Percentiles rank a stretch among this genome's conserved stretches.
Conservation (phyloP, 2,329 filamentous ascomycete species). For the Ophiostoma australiae region DNA sequence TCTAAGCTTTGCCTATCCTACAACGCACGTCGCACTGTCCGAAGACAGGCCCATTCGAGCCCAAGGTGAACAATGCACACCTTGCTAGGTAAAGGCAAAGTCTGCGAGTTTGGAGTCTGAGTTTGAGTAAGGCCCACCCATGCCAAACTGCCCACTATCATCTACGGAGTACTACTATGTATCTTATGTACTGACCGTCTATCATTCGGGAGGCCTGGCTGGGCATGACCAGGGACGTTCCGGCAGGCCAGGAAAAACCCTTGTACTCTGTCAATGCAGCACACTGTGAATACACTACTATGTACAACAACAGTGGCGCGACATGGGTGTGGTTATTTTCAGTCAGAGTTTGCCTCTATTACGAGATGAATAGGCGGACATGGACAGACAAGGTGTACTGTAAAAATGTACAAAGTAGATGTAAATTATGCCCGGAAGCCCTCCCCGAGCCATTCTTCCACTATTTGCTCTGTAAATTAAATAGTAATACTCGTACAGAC, state of each 20-base stretch:
- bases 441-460: not conserved
- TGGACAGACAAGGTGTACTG: not conserved
- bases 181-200: not conserved
- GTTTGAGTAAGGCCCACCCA: not conserved
- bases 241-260: not conserved
- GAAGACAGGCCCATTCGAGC: constrained; percentile 8
- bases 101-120: not conserved
- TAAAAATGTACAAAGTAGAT: not conserved
- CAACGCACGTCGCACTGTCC: not conserved
- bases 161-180: no score
- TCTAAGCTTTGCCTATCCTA: not conserved
- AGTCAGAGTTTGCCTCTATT: not conserved
- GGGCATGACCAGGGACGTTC: constrained; percentile 5
- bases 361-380: constrained; percentile 10
- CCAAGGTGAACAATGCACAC: constrained; percentile 6
- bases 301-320: not conserved
- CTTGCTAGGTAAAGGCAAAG: not conserved
- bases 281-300: not conserved
- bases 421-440: constrained; percentile 10
- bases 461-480: not conserved
- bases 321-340: constrained; percentile 9
- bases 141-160: not conserved
- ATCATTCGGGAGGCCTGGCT: constrained; percentile 1
- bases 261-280: not conserved
- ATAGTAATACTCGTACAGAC: not conserved